phyloP scores from a whole-genome alignment of 441 rosid species.

The Arabidopsis hybrid region DNA sequence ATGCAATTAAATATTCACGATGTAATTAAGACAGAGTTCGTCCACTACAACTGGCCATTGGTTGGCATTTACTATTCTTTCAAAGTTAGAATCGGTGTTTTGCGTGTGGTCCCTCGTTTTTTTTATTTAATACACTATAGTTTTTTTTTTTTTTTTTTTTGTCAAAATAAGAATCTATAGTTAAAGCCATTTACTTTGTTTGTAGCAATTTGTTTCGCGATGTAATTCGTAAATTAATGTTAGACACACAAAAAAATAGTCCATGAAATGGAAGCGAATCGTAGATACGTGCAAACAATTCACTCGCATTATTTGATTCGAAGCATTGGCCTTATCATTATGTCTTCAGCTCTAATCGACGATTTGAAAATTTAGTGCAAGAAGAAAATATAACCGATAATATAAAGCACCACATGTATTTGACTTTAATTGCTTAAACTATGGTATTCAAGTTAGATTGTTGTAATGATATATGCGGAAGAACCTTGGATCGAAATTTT shows the following conservation, averaged over 20 bases:
- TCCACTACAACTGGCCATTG: slow-evolving; percentile 42
- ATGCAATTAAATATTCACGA: slow-evolving; percentile 40
- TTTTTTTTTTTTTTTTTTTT: neutral
- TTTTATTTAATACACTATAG: neutral
- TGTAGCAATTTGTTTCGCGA: neutral
- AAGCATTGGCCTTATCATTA: neutral
- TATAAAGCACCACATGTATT: no score
- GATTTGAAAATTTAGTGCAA: neutral
- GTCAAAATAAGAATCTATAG: neutral
- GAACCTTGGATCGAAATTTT: no score
- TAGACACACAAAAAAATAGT: no score
- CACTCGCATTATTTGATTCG: neutral
- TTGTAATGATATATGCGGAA: no score
- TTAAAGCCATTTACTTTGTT: neutral
- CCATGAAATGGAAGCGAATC: neutral
- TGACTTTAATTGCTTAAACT: no score
- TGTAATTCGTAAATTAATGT: slow-evolving; percentile 9
- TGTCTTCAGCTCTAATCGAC: neutral
- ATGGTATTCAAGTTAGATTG: no score
- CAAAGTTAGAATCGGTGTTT: slow-evolving; percentile 29
- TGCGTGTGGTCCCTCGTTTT: slow-evolving; percentile 38
- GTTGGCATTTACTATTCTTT: slow-evolving; percentile 41
- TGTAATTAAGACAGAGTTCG: slow-evolving; percentile 16
- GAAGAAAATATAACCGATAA: no score
- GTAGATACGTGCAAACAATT: slow-evolving; percentile 19